These are phyloP conservation scores for Clavispora vitiphila DNA, from an alignment of 805 yeast species.

Conservation along the genomic window DNA sequence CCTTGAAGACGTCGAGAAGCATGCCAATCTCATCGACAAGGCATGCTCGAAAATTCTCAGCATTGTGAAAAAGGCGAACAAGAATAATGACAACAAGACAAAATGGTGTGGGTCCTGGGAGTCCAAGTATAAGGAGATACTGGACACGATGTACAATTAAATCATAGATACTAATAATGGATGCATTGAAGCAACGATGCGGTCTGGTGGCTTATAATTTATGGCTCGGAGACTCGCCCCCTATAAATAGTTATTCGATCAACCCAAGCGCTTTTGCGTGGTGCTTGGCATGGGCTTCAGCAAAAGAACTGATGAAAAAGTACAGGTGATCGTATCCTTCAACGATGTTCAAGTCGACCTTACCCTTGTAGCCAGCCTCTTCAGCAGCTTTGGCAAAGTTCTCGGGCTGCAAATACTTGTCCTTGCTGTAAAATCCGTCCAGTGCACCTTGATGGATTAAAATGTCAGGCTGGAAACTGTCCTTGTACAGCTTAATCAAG, in stretches of 20 bases:
- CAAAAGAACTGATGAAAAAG: conserved; percentile 76
- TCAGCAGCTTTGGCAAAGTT: conserved; percentile 57
- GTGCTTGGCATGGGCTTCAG: conserved; percentile 76
- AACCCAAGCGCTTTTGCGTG: conserved; percentile 67
- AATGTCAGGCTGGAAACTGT: conserved; percentile 51
- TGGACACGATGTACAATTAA: conserved; percentile 12
- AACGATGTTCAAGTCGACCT: conserved; percentile 54
- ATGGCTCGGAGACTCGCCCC: neutral
- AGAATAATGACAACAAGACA: conserved; percentile 45
- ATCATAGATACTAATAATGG: neutral
- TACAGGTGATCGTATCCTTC: conserved; percentile 92
- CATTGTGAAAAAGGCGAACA: conserved; percentile 44
- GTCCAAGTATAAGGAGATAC: conserved; percentile 33
- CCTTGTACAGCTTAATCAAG: conserved; percentile 53
- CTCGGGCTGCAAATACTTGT: conserved; percentile 70
- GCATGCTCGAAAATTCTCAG: conserved; percentile 28
- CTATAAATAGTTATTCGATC: conserved; percentile 11
- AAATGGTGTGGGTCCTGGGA: conserved; percentile 57
- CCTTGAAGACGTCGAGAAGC: conserved; percentile 28
- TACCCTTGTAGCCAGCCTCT: conserved; percentile 53
- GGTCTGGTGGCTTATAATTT: neutral
- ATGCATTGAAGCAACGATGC: neutral
- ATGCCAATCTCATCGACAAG: conserved; percentile 20
- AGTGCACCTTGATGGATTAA: conserved; percentile 78
- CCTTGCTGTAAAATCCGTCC: conserved; percentile 65